Conservation (phyloP, 1,284 basidiomycete species). For the Heimioporus retisporus region DNA sequence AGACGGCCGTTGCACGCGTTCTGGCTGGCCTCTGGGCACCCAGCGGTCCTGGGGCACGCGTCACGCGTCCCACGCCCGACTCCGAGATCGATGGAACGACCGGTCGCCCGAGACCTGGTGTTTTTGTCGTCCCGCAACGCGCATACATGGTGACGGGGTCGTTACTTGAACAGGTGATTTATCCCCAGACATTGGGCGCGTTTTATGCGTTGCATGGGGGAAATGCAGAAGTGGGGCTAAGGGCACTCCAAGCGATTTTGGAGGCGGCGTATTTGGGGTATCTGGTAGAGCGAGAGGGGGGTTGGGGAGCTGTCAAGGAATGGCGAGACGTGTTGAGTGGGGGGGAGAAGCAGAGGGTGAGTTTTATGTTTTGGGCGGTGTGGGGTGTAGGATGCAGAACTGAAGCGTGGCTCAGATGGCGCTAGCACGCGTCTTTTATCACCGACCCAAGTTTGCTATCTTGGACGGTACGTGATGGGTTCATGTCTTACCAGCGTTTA, state of each 20-base stretch:
- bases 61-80: constrained; percentile 43
- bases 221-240: constrained; percentile 65
- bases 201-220: constrained; percentile 59
- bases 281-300: constrained; percentile 90
- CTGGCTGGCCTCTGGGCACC: constrained; percentile 91
- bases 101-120: constrained; percentile 57
- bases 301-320: constrained; percentile 92
- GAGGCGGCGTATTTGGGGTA: constrained; percentile 89
- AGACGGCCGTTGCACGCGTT: constrained; percentile 93
- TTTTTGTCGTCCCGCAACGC: constrained; percentile 94
- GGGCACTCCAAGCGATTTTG: constrained; percentile 80
- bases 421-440: constrained; percentile 89
- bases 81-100: constrained; percentile 25
- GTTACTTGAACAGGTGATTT: constrained; percentile 90
- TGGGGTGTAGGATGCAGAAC: too few relatives aligned
- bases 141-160: constrained; percentile 93
- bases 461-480: constrained; percentile 68
- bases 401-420: constrained; percentile 67
- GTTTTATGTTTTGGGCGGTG: constrained; percentile 27
- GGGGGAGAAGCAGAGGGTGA: constrained; percentile 93
- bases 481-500: constrained; percentile 6
- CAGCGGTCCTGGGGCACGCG: constrained; percentile 50
- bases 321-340: constrained; percentile 97
- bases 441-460: constrained; percentile 81
- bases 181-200: constrained; percentile 87